Percentiles rank a stretch among this genome's conserved stretches.
Evolutionary conservation across 306 rosid genomes (phyloP).

Genomic region (Prinsepia uniflora): DNA sequence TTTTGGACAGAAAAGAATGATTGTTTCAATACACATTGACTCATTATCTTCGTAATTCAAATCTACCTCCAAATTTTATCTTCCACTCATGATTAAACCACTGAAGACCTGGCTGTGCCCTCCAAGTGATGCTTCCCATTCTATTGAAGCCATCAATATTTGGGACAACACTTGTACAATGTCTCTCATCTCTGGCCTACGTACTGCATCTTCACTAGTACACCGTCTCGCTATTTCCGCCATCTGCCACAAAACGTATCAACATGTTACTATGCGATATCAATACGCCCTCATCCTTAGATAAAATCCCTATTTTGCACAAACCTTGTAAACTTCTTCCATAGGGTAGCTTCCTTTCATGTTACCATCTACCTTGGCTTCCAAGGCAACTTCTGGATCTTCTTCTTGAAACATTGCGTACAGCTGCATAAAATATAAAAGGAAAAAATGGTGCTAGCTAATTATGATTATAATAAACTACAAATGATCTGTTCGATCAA

Average conservation of each 20-base stretch:
- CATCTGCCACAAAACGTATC: slow-evolving; percentile 31
- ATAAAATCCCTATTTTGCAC: neutral
- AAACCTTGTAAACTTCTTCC: slow-evolving; percentile 46
- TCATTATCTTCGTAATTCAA: neutral
- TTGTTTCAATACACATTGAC: neutral
- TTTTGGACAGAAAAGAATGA: neutral
- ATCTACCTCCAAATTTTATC: slow-evolving; percentile 21
- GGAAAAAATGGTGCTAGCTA: neutral
- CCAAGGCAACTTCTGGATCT: slow-evolving; percentile 37
- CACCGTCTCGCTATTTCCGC: slow-evolving; percentile 44
- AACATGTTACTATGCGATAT: too few relatives aligned
- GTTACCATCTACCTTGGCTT: slow-evolving; percentile 40
- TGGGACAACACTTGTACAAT: slow-evolving; percentile 37
- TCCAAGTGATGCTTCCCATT: slow-evolving; percentile 65
- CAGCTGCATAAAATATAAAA: neutral
- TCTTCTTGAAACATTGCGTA: slow-evolving; percentile 31
- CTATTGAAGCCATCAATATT: slow-evolving; percentile 35
- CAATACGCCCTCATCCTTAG: too few relatives aligned
- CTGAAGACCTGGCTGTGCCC: slow-evolving; percentile 51
- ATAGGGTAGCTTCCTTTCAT: slow-evolving; percentile 43
- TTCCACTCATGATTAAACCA: slow-evolving; percentile 35
- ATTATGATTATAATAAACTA: too few relatives aligned
- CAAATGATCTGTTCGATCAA: too few relatives aligned
- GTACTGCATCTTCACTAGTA: slow-evolving; percentile 39
- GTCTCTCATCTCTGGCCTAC: slow-evolving; percentile 54